Percentiles rank a stretch among this genome's conserved stretches.
These are phyloP conservation scores for Globisporangium paroecandrum DNA, from an alignment of 352 stramenopile genomes.

Conservation along the genomic window DNA sequence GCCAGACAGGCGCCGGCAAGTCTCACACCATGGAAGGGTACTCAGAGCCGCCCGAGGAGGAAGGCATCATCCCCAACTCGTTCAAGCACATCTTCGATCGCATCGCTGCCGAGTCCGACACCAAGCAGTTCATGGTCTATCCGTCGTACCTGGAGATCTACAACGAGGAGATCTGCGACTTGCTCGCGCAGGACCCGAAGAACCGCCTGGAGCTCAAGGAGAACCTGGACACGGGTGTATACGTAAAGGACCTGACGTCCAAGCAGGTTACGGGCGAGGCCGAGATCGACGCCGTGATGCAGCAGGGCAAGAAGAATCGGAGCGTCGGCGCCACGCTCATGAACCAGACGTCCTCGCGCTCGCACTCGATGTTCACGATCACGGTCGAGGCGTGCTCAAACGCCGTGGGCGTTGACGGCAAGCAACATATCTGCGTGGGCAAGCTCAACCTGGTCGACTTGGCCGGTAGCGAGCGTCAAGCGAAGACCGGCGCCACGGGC, in stretches of 20 bases:
- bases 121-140: constrained; percentile 95
- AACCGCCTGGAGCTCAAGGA: constrained; percentile 88
- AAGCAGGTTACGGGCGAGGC: constrained; percentile 85
- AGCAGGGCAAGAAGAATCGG: constrained; percentile 93
- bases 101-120: constrained; percentile 77
- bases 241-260: constrained; percentile 84
- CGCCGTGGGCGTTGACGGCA: constrained; percentile 54
- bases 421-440: constrained; percentile 93
- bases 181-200: constrained; percentile 83
- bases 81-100: constrained; percentile 90
- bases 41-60: constrained; percentile 62
- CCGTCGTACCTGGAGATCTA: constrained; percentile 97
- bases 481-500: constrained; percentile 71
- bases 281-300: constrained; percentile 91
- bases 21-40: constrained; percentile 87
- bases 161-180: constrained; percentile 96
- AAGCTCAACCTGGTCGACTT: constrained; percentile 95
- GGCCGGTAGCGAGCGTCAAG: constrained; percentile 69
- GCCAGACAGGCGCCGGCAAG: constrained; percentile 81
- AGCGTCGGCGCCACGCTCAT: constrained; percentile 94
- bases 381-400: constrained; percentile 91
- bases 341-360: constrained; percentile 97
- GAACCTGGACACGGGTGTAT: constrained; percentile 88
- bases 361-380: constrained; percentile 97
- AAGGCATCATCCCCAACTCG: constrained; percentile 87